Evolutionary conservation across 768 basidiomycete species (phyloP).

Genomic region (Russula sp.): DNA sequence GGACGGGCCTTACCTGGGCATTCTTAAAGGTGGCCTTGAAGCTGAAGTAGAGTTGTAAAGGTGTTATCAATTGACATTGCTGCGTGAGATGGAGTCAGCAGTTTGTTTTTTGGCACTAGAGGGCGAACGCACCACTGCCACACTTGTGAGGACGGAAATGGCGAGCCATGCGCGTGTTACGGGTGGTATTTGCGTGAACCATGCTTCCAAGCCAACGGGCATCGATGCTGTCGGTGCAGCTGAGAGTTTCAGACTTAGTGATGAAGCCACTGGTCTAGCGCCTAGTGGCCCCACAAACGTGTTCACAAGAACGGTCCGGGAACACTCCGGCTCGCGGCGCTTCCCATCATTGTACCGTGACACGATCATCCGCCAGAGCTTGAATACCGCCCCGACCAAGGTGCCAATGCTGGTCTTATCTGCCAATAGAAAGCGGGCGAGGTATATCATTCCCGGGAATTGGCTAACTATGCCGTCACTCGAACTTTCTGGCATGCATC

Average conservation of each 20-base stretch:
- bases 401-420: no score
- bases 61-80: slow-evolving; percentile 92
- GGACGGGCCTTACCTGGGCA: slow-evolving; percentile 50
- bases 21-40: slow-evolving; percentile 80
- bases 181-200: slow-evolving; percentile 88
- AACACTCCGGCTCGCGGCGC: no score
- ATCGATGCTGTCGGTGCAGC: slow-evolving; percentile 32
- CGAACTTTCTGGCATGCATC: no score
- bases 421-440: no score
- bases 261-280: no score
- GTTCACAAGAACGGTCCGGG: no score
- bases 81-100: slow-evolving; percentile 29
- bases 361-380: no score
- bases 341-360: no score
- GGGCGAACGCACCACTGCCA: slow-evolving; percentile 67
- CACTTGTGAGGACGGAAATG: slow-evolving; percentile 69
- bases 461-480: no score
- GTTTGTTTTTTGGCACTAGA: not conserved
- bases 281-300: no score
- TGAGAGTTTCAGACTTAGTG: not conserved
- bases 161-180: slow-evolving; percentile 84
- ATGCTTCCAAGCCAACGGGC: slow-evolving; percentile 84
- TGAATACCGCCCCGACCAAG: no score
- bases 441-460: no score
- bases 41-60: slow-evolving; percentile 89